A percentile compares a stretch with the other conserved stretches of the same genome.
phyloP scores from a whole-genome alignment of 257 asterid genomes.

The Solanum bulbocastanum region DNA sequence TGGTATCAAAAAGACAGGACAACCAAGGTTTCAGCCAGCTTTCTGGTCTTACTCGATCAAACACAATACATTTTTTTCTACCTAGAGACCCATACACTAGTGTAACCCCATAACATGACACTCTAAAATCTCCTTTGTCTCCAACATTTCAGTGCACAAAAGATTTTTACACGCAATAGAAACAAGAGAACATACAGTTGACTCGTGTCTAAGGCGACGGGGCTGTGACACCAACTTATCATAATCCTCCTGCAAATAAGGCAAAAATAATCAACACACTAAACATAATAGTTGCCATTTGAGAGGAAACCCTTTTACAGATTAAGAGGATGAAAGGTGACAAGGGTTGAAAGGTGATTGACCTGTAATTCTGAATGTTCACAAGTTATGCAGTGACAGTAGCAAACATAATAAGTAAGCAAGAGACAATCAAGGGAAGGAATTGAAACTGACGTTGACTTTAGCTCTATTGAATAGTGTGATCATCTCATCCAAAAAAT shows the following conservation, averaged over 20 bases:
- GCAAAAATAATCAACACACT: not conserved
- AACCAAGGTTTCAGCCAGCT: not conserved
- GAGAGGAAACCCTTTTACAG: not conserved
- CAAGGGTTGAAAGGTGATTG: not conserved
- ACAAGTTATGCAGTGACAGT: not conserved
- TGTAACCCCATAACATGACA: not conserved
- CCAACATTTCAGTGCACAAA: not conserved
- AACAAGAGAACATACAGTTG: conserved; percentile 58
- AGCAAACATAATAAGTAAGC: not conserved
- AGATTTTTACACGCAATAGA: not conserved
- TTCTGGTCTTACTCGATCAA: not conserved
- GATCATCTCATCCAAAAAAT: not conserved
- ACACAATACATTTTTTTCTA: not conserved
- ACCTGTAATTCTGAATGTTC: not conserved
- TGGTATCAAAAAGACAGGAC: not conserved
- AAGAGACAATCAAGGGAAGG: not conserved
- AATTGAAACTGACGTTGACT: not conserved
- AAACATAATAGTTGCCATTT: not conserved
- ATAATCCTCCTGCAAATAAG: conserved; percentile 56
- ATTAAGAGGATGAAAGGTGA: not conserved
- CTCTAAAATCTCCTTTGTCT: not conserved
- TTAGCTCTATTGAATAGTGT: not conserved
- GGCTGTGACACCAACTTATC: conserved; percentile 68
- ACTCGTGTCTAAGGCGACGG: conserved; percentile 72
- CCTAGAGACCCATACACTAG: not conserved